Base-by-base conservation (phyloP, 1,139 yeast species). In the Diutina siamensis region DNA sequence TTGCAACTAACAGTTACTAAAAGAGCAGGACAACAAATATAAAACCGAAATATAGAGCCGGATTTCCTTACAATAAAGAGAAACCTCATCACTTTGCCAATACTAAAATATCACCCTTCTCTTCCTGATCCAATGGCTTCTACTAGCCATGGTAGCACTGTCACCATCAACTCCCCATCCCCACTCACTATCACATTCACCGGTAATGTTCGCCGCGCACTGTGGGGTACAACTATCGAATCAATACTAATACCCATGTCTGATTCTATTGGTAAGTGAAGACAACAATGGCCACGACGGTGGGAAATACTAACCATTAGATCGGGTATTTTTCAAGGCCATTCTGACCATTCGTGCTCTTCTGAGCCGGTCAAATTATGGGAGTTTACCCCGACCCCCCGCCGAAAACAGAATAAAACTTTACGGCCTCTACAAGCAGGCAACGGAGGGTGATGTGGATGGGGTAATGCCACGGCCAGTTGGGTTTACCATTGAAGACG, bases 371-470 rank as follows among this genome's bases (percentile, higher is more conserved):
- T 72, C 83, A 15, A 80, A 80, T 47, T 74, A 80, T 46, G 82
- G 83, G n/a, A 70, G 84, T 8, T 65, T 84, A 44, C 86, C 94
- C 0, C 72, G 89, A 44, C 95, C 95, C 0, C 89, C 94, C 1
- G 78, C 86, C 1, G 84, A 80, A 47, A 77, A 72, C 50, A 62
- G 95, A 31, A 78, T 83, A 48, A 73, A 72, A 49, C 68, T 86
- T 8, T 86, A 86, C 59, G 95, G 95, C 0, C 69, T 86, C 45
- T 86, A 85, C 63, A 86, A 86, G 56, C 95, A 86, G 57, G 89
- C 95, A 2, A 84, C 94, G 4, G 94, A 84, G 61, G 95, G 95
- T 2, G 78, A 86, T 58, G 87, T 83, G 4, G 76, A 74, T 44
- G 81, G 82, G 2, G 68, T 80, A 25, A 74, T 81, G 78, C 72